Evolutionary conservation across 768 basidiomycete species (phyloP).

Genomic region (Neoboletus subvelutipes): DNA sequence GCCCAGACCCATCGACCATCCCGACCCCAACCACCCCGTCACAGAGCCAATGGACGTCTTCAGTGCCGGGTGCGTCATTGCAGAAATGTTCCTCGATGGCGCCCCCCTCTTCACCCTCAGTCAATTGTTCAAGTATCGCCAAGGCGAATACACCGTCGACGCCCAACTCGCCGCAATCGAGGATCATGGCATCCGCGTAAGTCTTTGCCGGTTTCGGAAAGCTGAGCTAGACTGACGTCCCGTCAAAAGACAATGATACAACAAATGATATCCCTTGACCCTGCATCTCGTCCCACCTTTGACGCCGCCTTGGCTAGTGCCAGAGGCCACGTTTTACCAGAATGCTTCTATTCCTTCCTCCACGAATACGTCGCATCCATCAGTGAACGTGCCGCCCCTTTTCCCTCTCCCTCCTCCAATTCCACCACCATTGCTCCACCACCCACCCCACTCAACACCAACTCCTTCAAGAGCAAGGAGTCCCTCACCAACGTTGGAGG

Average conservation of each 20-base stretch:
- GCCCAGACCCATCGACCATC: constrained; percentile 50
- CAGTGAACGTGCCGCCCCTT: constrained; percentile 59
- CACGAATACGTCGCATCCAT: constrained; percentile 85
- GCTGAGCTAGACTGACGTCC: constrained; percentile 21
- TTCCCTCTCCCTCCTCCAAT: constrained; percentile 40
- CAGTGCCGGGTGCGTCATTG: constrained; percentile 90
- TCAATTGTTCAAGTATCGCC: constrained; percentile 91
- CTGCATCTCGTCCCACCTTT: constrained; percentile 75
- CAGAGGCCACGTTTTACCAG: constrained; percentile 81
- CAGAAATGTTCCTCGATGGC: constrained; percentile 95
- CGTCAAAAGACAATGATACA: constrained; percentile 71
- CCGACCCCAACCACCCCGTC: constrained; percentile 68
- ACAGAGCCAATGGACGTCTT: constrained; percentile 99
- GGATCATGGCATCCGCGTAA: constrained; percentile 77
- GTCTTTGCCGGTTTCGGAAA: constrained; percentile 28
- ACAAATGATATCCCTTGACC: constrained; percentile 86
- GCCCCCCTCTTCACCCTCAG: constrained; percentile 90
- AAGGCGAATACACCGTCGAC: constrained; percentile 80
- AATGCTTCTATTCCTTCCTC: constrained; percentile 92
- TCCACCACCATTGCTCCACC: constrained; percentile 26
- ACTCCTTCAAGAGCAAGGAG: constrained; percentile 20
- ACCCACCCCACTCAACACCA: constrained; percentile 35
- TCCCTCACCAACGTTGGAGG: constrained; percentile 8
- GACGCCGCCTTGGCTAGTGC: constrained; percentile 72
- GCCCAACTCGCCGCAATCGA: constrained; percentile 70